These are phyloP conservation scores for Salix udensis DNA, from an alignment of 345 rosid genomes.

Conservation along the genomic window DNA sequence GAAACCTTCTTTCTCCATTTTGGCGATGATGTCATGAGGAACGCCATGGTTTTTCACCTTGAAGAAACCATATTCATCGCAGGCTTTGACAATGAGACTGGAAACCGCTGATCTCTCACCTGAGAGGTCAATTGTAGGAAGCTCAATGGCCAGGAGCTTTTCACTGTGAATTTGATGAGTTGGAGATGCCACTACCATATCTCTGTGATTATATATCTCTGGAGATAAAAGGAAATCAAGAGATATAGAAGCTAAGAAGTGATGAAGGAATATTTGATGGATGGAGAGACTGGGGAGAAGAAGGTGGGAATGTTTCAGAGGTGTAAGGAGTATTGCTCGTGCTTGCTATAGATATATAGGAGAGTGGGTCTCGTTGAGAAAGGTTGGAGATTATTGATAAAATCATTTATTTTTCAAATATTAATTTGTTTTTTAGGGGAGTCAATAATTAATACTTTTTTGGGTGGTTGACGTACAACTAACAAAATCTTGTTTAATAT, in stretches of 20 bases:
- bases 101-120: conserved; percentile 8
- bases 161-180: conserved; percentile 3
- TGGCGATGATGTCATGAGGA: conserved; percentile 10
- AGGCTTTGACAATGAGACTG: conserved; percentile 23
- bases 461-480: conserved; percentile 6
- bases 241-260: background rate
- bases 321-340: too few species aligned
- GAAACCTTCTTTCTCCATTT: conserved; percentile 17
- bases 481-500: conserved; percentile 1
- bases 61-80: conserved; percentile 33
- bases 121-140: conserved; percentile 28
- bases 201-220: background rate
- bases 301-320: background rate
- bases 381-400: background rate
- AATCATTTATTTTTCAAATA: background rate
- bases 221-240: background rate
- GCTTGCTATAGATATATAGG: background rate
- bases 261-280: too few species aligned
- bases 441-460: background rate
- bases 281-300: background rate
- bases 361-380: background rate
- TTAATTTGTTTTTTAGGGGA: background rate
- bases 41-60: conserved; percentile 38
- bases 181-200: conserved; percentile 26
- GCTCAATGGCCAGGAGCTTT: conserved; percentile 1